phyloP scores from a whole-genome alignment of 257 asterid species.

The Craterostigma plantagineum region DNA sequence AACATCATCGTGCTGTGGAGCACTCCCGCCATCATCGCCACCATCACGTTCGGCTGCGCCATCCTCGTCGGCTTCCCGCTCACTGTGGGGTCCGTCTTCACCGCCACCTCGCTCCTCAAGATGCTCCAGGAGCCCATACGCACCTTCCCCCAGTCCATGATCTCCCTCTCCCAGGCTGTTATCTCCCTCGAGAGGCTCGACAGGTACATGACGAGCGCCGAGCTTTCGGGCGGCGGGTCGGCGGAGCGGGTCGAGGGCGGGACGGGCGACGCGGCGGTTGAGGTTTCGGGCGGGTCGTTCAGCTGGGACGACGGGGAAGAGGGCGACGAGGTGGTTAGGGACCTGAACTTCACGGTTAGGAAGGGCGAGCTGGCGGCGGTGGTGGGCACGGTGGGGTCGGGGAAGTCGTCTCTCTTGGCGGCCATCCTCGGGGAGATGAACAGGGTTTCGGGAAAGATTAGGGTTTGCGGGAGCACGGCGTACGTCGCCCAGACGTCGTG shows the following conservation, averaged over 20 bases:
- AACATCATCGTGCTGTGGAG: constrained; percentile 70
- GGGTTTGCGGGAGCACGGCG: constrained; percentile 89
- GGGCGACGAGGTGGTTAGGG: constrained; percentile 32
- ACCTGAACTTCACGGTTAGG: constrained; percentile 30
- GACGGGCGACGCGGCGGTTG: constrained; percentile 24
- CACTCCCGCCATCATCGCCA: constrained; percentile 48
- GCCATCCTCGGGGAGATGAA: constrained; percentile 92
- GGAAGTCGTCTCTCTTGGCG: constrained; percentile 79
- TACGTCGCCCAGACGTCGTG: constrained; percentile 92
- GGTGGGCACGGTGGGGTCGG: constrained; percentile 95
- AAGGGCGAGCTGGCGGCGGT: constrained; percentile 75
- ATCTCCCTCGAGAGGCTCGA: constrained; percentile 78
- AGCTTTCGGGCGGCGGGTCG: constrained; percentile 38
- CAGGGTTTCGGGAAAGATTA: constrained; percentile 68
- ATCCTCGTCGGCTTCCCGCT: constrained; percentile 53
- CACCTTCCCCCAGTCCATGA: constrained; percentile 81
- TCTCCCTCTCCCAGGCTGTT: constrained; percentile 77
- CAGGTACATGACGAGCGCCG: constrained; percentile 61
- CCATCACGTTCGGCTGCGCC: constrained; percentile 62
- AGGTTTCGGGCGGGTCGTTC: constrained; percentile 40
- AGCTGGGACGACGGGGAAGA: constrained; percentile 80
- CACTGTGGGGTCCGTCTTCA: constrained; percentile 62
- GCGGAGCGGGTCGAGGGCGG: constrained; percentile 50
- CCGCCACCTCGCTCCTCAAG: constrained; percentile 57
- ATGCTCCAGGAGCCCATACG: constrained; percentile 82